Conservation (phyloP, 106 monocot genomes). For the Phalaenopsis equestris region DNA sequence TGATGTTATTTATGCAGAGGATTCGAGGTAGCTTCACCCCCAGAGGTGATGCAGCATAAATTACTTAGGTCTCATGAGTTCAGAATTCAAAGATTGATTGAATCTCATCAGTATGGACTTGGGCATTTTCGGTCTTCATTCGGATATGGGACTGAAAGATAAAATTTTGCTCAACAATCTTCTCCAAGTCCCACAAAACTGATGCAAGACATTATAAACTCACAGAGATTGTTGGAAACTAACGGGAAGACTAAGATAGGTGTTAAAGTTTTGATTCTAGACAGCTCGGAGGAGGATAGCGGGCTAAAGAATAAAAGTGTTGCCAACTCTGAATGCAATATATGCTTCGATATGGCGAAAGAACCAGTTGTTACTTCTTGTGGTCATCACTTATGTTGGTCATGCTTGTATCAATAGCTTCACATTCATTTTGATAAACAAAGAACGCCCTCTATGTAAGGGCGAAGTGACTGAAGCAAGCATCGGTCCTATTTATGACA, state of each 20-base stretch:
- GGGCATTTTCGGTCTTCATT: slow-evolving; percentile 33
- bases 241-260: slow-evolving; percentile 41
- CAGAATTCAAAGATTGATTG: slow-evolving; percentile 47
- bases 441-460: slow-evolving; percentile 88
- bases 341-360: slow-evolving; percentile 67
- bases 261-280: slow-evolving; percentile 13
- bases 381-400: slow-evolving; percentile 90
- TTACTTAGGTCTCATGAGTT: slow-evolving; percentile 23
- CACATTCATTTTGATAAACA: slow-evolving; percentile 50
- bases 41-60: slow-evolving; percentile 18
- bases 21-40: slow-evolving; percentile 1
- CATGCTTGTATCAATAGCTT: slow-evolving; percentile 86
- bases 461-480: slow-evolving; percentile 65
- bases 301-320: slow-evolving; percentile 24
- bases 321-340: slow-evolving; percentile 77
- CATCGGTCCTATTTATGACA: slow-evolving; percentile 71
- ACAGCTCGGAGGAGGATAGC: slow-evolving; percentile 32
- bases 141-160: slow-evolving; percentile 18
- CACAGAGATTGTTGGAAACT: slow-evolving; percentile 17
- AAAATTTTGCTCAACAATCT: slow-evolving; percentile 1
- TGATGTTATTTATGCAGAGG: slow-evolving; percentile 8
- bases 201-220: slow-evolving; percentile 13
- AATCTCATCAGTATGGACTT: slow-evolving; percentile 24
- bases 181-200: slow-evolving; percentile 10
- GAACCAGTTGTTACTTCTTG: slow-evolving; percentile 89